Conservation (phyloP, 331 rosid genomes). For the Saraca asoca region DNA sequence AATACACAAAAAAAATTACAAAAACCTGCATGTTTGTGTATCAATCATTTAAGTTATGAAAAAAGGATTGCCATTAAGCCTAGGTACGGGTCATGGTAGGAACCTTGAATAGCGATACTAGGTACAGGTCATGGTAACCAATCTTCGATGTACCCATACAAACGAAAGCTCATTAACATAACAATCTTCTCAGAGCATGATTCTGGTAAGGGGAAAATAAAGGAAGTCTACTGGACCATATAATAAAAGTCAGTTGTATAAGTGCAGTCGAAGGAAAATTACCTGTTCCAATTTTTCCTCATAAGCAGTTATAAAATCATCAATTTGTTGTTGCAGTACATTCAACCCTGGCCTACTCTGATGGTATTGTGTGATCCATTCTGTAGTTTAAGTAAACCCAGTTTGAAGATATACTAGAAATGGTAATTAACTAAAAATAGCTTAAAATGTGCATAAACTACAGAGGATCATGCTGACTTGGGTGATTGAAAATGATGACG, state of each 20-base stretch:
- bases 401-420: conserved; percentile 25
- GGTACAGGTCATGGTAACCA: too few species aligned
- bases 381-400: conserved; percentile 46
- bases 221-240: neutral
- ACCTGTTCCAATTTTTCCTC: conserved; percentile 80
- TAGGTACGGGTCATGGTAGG: too few species aligned
- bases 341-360: conserved; percentile 68
- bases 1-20: neutral
- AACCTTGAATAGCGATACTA: too few species aligned
- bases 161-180: too few species aligned
- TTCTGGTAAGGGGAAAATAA: neutral
- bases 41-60: neutral
- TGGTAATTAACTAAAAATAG: neutral
- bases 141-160: too few species aligned
- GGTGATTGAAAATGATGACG: neutral
- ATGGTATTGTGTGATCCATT: conserved; percentile 72
- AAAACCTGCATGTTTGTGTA: neutral
- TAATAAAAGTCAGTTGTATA: neutral
- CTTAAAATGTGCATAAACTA: conserved; percentile 4
- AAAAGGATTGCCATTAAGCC: too few species aligned
- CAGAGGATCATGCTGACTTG: conserved; percentile 1
- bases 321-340: conserved; percentile 64
- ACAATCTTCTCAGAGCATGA: too few species aligned
- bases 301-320: conserved; percentile 57
- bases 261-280: neutral